Conservation (phyloP, 345 rosid genomes). For the Aegle marmelos region DNA sequence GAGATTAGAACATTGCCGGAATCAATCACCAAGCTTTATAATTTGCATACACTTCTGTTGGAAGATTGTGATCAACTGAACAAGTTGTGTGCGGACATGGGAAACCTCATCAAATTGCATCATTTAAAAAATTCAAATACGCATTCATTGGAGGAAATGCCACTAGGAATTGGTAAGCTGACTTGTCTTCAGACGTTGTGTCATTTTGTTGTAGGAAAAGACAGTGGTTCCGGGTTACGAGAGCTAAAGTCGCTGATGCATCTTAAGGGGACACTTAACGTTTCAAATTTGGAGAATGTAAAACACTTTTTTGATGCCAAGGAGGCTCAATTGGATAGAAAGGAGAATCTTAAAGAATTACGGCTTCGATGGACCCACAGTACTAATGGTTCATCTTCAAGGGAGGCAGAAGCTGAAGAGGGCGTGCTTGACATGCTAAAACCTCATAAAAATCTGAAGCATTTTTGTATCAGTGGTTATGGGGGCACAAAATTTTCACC, state of each 20-base stretch:
- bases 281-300: background rate
- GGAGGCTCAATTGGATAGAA: slow-evolving; percentile 21
- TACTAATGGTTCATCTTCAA: too few species aligned
- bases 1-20: too few species aligned
- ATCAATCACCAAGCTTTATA: too few species aligned
- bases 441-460: background rate
- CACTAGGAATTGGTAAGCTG: background rate
- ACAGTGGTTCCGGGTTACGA: background rate
- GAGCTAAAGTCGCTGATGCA: background rate
- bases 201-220: slow-evolving; percentile 12
- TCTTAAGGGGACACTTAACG: background rate
- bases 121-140: background rate
- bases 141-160: background rate
- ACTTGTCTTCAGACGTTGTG: background rate
- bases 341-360: slow-evolving; percentile 25
- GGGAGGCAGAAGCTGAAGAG: background rate
- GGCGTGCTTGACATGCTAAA: background rate
- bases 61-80: background rate
- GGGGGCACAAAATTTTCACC: background rate
- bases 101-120: background rate
- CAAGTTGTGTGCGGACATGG: background rate
- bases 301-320: background rate
- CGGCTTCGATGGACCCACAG: background rate
- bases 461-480: background rate
- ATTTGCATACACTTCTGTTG: background rate